Evolutionary conservation across 306 rosid species (phyloP).

Genomic region (Macrotyloma uniflorum): DNA sequence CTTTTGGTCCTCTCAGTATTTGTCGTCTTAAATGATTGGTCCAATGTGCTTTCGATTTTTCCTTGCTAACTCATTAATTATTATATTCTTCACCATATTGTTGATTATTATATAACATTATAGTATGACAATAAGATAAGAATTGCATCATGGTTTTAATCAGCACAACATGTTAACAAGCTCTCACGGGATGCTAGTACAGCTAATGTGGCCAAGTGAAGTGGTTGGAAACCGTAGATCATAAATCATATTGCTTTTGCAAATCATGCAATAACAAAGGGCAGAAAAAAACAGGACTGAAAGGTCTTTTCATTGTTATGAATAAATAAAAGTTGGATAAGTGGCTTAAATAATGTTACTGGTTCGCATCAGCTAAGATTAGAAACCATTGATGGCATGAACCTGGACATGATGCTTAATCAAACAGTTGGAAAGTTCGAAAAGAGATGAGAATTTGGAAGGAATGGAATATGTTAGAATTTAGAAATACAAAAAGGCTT

Average conservation of each 20-base stretch:
- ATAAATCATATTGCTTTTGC: not conserved
- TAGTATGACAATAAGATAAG: not conserved
- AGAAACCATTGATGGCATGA: constrained; percentile 17
- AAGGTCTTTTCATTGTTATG: not conserved
- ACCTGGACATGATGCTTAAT: constrained; percentile 25
- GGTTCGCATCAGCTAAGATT: constrained; percentile 1
- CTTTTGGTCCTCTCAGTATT: constrained; percentile 27
- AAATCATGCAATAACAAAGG: not conserved
- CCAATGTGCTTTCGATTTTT: not conserved
- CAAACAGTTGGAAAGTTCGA: constrained; percentile 36
- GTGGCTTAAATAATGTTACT: constrained; percentile 1
- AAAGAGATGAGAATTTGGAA: constrained; percentile 32
- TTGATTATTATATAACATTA: not conserved
- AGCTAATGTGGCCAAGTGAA: constrained; percentile 1
- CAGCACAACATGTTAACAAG: not conserved
- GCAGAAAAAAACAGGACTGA: not conserved
- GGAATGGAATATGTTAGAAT: constrained; percentile 21
- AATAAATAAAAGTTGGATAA: constrained; percentile 22
- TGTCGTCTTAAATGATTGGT: constrained; percentile 37
- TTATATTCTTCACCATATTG: not conserved
- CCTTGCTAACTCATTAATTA: not conserved
- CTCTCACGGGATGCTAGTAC: not conserved
- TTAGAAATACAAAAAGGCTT: not conserved
- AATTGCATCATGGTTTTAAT: not conserved
- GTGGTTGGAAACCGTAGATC: not conserved